A percentile compares a stretch with the other conserved stretches of the same genome.
phyloP scores from a whole-genome alignment of 2,329 filamentous ascomycete genomes.

The Daldinia eschscholtzii region DNA sequence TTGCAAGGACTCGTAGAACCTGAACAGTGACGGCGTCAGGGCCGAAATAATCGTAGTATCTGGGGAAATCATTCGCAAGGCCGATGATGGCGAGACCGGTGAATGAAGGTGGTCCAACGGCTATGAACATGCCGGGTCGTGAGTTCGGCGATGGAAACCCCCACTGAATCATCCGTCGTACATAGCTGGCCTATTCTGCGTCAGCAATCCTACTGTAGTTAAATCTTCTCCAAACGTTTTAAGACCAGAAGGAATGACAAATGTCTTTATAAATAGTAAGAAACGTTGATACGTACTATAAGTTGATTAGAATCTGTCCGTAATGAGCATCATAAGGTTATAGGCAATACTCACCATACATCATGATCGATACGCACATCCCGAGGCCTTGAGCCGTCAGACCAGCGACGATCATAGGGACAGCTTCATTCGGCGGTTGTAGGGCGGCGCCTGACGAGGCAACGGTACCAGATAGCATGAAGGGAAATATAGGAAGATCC shows the following conservation, averaged over 20 bases:
- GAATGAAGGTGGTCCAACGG: slow-evolving; percentile 61
- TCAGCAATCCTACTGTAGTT: slow-evolving; percentile 14
- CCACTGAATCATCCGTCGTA: slow-evolving; percentile 57
- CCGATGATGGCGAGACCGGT: slow-evolving; percentile 61
- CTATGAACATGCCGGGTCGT: slow-evolving; percentile 62
- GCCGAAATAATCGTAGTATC: slow-evolving; percentile 47
- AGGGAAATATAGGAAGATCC: slow-evolving; percentile 52
- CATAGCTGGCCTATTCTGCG: slow-evolving; percentile 52
- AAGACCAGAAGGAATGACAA: neutral
- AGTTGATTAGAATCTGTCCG: slow-evolving; percentile 14
- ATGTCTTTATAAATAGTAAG: neutral
- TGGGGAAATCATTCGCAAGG: slow-evolving; percentile 55
- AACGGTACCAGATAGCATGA: slow-evolving; percentile 56
- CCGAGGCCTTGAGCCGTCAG: slow-evolving; percentile 60
- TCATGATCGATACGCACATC: slow-evolving; percentile 58
- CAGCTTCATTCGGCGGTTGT: slow-evolving; percentile 51
- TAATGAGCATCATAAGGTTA: neutral
- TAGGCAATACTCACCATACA: slow-evolving; percentile 52
- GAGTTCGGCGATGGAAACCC: slow-evolving; percentile 57
- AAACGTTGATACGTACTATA: slow-evolving; percentile 35
- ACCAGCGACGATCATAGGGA: slow-evolving; percentile 59
- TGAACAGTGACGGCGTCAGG: slow-evolving; percentile 47
- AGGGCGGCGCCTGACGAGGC: slow-evolving; percentile 51
- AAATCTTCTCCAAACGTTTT: neutral
- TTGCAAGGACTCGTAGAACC: slow-evolving; percentile 56